A percentile compares a stretch with the other conserved stretches of the same genome.
Evolutionary conservation across 1,284 basidiomycete species (phyloP).

Genomic region (Ustilago cynodontis): DNA sequence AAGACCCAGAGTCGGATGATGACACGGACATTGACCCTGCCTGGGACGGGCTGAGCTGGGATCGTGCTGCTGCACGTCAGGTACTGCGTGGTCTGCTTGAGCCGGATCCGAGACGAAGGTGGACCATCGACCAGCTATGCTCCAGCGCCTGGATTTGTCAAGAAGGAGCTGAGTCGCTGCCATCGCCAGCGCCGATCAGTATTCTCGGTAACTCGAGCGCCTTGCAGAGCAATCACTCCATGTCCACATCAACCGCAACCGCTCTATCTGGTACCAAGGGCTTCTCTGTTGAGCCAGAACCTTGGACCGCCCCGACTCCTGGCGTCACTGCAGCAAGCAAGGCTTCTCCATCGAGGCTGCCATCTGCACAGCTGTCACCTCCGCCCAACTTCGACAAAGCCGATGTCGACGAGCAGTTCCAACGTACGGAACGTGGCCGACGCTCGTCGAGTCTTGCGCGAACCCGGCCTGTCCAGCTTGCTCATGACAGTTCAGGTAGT

Average conservation of each 20-base stretch:
- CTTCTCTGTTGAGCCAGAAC: slow-evolving; percentile 11
- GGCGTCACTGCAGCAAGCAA: background rate
- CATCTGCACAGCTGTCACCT: background rate
- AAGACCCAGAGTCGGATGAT: slow-evolving; percentile 58
- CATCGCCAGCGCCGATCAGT: background rate
- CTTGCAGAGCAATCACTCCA: slow-evolving; percentile 1
- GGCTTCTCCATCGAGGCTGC: background rate
- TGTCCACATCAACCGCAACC: slow-evolving; percentile 1
- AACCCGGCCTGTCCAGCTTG: slow-evolving; percentile 24
- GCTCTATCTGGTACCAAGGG: background rate
- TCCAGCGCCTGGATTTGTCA: slow-evolving; percentile 43
- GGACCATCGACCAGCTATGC: slow-evolving; percentile 54
- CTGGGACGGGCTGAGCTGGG: slow-evolving; percentile 57
- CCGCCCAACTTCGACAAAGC: slow-evolving; percentile 21
- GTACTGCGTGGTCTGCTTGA: slow-evolving; percentile 57
- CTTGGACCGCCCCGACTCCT: background rate
- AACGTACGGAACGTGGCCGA: slow-evolving; percentile 24
- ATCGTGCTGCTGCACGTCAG: slow-evolving; percentile 56
- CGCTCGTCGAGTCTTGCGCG: slow-evolving; percentile 49
- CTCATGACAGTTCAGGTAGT: slow-evolving; percentile 24
- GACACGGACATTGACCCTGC: slow-evolving; percentile 45
- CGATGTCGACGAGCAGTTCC: slow-evolving; percentile 20
- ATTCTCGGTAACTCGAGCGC: background rate
- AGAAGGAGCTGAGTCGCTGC: slow-evolving; percentile 9
- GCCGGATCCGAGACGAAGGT: slow-evolving; percentile 59